Evolutionary conservation across 2,329 filamentous ascomycete species (phyloP), one percentile per base, ranked within the genome.

Genomic region (Nemania diffusa): DNA sequence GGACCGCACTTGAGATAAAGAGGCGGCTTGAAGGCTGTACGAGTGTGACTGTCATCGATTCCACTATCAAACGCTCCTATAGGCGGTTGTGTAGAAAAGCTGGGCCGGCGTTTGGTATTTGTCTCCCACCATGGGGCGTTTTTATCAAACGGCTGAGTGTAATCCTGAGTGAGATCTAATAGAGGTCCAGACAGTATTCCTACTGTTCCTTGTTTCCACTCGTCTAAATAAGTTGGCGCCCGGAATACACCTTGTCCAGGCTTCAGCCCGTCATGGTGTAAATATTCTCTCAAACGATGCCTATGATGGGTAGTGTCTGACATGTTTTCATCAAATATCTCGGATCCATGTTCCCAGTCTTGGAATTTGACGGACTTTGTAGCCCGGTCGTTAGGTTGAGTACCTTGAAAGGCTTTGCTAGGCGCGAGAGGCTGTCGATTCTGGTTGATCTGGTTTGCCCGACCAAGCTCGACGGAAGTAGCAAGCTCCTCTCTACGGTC

Each of bases 1-100:
- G 96, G 96, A 0, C 96, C 96, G 75, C 95, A 97, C 79, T 94
- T 94, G 61, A 99, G 84, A 77, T 92, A 94, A 42, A 99, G 80
- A 2, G 88, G 86, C 24, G 96, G 96, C 72, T 92, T 92, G 79
- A 98, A 99, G 65, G 87, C 86, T 20, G 92, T 93, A 17, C 87
- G 86, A 44, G 82, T 83, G 69, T 87, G 85, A 42, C 82, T 84
- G 62, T 91, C 88, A 71, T 92, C 89, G 69, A 90, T 90, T 75
- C 89, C 87, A 17, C 88, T 88, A 73, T 91, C 89, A 72, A 90
- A 92, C 0, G 87, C 85, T 70, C 89, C 89, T 72, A 84, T 87
- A 60, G 84, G 81, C n/a, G 81, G 83, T 37, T 84, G 81, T 2
- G 82, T 78, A 0, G 83, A 74, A 60, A 81, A 78, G 69, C 85